Percentiles rank a stretch among this genome's conserved stretches.
Conservation (phyloP, 2,329 filamentous ascomycete genomes). For the Onygenales sp. region DNA sequence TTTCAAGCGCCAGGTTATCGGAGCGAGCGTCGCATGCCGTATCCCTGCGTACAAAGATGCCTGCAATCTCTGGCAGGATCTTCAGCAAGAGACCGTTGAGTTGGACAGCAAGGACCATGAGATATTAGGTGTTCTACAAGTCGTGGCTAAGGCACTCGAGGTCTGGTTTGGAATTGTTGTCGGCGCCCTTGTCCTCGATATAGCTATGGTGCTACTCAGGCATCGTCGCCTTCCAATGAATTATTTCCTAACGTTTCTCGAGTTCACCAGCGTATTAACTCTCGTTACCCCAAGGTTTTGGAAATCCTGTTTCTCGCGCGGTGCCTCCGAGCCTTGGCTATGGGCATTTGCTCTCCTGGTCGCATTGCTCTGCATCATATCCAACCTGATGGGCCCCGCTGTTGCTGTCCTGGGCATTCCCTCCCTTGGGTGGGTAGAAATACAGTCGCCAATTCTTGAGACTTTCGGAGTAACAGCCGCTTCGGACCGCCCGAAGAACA, state of each 20-base stretch:
- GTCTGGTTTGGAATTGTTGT: not conserved
- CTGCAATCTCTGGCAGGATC: not conserved
- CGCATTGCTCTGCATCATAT: no score
- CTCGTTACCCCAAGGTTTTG: not conserved
- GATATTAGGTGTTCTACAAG: not conserved
- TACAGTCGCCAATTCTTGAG: no score
- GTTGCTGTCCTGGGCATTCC: no score
- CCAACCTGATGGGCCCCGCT: no score
- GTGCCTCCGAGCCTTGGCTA: no score
- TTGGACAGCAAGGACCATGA: not conserved
- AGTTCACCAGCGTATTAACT: not conserved
- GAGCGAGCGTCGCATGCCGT: not conserved
- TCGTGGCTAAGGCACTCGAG: not conserved
- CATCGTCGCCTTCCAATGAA: not conserved
- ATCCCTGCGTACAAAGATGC: not conserved
- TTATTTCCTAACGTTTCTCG: not conserved
- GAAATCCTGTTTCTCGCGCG: no score
- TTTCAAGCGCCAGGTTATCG: not conserved
- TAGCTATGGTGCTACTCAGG: not conserved
- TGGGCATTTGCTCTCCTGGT: no score
- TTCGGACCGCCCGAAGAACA: no score
- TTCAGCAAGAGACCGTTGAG: not conserved
- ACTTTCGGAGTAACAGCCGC: no score
- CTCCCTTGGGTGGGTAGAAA: no score
- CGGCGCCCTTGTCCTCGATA: not conserved